Evolutionary conservation across 108 stramenopile genomes (phyloP), one percentile per base, ranked within the genome.

Genomic region (Nitzschia sp.): DNA sequence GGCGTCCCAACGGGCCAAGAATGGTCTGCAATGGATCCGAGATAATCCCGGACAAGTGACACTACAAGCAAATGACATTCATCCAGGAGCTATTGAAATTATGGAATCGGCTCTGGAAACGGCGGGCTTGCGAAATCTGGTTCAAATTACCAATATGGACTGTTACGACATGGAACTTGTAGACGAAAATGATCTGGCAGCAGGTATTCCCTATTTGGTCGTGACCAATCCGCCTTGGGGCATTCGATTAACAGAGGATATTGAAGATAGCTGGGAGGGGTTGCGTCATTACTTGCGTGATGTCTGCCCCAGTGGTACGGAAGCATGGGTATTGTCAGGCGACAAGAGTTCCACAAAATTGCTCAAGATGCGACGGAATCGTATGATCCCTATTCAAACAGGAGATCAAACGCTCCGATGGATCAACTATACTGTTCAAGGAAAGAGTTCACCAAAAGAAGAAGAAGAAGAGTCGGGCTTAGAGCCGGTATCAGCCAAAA

Each of bases 191-290:
- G 33, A 36, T 28, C 50, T 61, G 5, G 15, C 2, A 25, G 15
- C 13, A 2, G 45, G 45, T 6, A 21, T 8, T 17, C 46, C 35
- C 17, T 68, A 23, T 36, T 67, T 68, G 8, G 77, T 84, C 0
- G 86, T 87, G 15, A 84, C 82, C 30, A 93, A 93, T 77, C 92
- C 92, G 2, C 92, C 92, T 4, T 93, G 92, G 92, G 89, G 89
- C 15, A 67, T 87, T 13, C 76, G 92, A 19, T 56, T 93, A 30
- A 82, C 79, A 2, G 83, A 90, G 28, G 89, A 89, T 58, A 82
- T 87, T 66, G 75, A 85, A 44, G 80, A 82, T 23, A 81, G 85
- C 54, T 93, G 92, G 92, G 86, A 89, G 35, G 79, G 80, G 15
- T 59, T 93, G 32, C 33, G 85, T 41, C 63, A 76, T 32, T 90